Evolutionary conservation across 2,329 filamentous ascomycete species (phyloP), one percentile per base, ranked within the genome.

Genomic region (Colletotrichum simmondsii): DNA sequence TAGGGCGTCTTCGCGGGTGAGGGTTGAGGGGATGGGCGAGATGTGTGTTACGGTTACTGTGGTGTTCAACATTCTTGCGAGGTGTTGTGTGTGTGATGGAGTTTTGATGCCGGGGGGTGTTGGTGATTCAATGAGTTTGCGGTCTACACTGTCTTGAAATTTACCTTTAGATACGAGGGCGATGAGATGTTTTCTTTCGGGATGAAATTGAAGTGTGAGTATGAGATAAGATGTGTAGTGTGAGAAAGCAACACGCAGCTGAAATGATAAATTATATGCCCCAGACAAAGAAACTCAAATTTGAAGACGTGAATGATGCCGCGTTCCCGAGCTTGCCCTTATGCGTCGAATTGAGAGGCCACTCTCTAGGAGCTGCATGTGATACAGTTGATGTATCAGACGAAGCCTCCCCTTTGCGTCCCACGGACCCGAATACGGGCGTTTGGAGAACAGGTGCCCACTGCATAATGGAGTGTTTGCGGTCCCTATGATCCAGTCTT

Each of bases 1-100:
- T 37, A 89, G 76, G n/a, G 80, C 84, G 57, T 81, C 80, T 26
- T 81, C 75, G 16, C 74, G 77, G 46, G 83, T 77, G 49, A 79
- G 78, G 35, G 79, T 82, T 2, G 78, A 72, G 0, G 87, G 87
- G 68, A 89, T 79, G 65, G 81, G 75, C 35, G 86, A 84, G 49
- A 77, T 77, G 79, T 89, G 86, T 64, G 78, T 76, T 22, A 89
- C 68, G 37, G 79, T 81, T 35, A 82, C 81, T 6, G 83, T 84
- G 49, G 83, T 83, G 74, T 80, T 85, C 77, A 90, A 82, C 81
- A 89, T 78, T 49, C 78, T 79, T 81, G 32, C 7, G 22, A 16
- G 2, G 22, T 28, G 60, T 6, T 42, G 32, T 42, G 37, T 42
- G 5, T 42, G 5, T 42, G 14, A 19, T 61, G 28, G 4, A 5